Percentiles rank a stretch among this genome's conserved stretches.
phyloP scores from a whole-genome alignment of 139 green algal genomes.

The Coelastrella sp. region DNA sequence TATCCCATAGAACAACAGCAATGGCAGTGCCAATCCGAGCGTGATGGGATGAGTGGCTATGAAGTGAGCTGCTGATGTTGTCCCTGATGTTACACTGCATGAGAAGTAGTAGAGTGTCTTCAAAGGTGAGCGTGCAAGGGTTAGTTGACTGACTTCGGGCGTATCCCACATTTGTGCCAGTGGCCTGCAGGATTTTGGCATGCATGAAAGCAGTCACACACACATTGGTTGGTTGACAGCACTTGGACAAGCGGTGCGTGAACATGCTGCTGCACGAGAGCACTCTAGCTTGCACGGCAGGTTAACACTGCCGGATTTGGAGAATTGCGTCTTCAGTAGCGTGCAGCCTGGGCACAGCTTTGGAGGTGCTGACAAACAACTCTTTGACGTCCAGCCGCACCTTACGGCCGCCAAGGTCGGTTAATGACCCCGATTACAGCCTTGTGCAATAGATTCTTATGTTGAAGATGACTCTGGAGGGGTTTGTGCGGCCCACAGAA shows the following conservation, averaged over 20 bases:
- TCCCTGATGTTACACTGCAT: constrained; percentile 41
- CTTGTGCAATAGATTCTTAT: too few species aligned
- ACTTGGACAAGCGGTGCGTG: too few species aligned
- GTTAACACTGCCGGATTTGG: too few species aligned
- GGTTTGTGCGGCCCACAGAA: too few species aligned
- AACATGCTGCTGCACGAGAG: neutral
- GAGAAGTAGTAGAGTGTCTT: constrained; percentile 71
- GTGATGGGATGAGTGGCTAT: constrained; percentile 72
- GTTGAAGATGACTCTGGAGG: too few species aligned
- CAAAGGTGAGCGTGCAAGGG: constrained; percentile 64
- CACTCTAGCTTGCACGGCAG: neutral
- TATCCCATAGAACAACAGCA: constrained; percentile 68
- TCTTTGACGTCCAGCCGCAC: neutral
- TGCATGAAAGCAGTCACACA: constrained; percentile 11
- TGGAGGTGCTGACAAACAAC: neutral
- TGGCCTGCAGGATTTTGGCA: neutral
- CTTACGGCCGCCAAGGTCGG: too few species aligned
- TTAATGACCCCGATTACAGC: too few species aligned
- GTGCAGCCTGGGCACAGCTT: too few species aligned
- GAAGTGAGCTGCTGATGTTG: constrained; percentile 59
- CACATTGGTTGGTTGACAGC: neutral
- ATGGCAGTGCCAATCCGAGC: constrained; percentile 70
- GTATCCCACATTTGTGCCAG: neutral
- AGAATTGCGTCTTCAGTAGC: too few species aligned
- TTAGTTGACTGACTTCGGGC: constrained; percentile 54